These are phyloP conservation scores for Asparagopsis taxiformis DNA, from an alignment of 31 red algal genomes.

Conservation along the genomic window DNA sequence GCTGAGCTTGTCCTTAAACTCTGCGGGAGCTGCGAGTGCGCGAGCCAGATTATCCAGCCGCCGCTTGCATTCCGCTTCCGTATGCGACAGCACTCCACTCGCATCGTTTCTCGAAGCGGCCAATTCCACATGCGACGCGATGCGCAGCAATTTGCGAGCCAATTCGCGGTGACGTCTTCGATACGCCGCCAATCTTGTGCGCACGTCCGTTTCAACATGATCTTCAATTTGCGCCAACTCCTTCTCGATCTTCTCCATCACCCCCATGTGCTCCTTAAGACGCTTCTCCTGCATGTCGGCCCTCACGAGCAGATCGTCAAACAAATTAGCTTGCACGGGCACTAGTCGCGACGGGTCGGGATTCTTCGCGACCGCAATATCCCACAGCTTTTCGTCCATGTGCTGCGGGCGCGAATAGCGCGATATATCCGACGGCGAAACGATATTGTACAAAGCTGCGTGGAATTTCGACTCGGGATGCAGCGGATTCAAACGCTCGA, in stretches of 20 bases:
- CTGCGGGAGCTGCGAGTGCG: conserved; percentile 60
- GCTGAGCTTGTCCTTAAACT: conserved; percentile 61
- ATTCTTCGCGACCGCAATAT: conserved; percentile 51
- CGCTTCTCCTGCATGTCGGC: conserved; percentile 44
- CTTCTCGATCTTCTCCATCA: conserved; percentile 25
- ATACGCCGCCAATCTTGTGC: conserved; percentile 51
- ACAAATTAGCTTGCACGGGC: conserved; percentile 72
- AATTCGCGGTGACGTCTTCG: conserved; percentile 71
- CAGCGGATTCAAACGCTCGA: conserved; percentile 58
- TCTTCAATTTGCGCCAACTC: conserved; percentile 34
- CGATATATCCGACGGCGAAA: conserved; percentile 26
- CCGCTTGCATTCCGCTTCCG: conserved; percentile 43
- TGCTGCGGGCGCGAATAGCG: conserved; percentile 35
- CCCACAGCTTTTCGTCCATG: conserved; percentile 69
- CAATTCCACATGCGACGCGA: conserved; percentile 48
- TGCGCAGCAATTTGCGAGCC: conserved; percentile 39
- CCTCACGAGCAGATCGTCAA: conserved; percentile 67
- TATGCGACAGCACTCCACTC: conserved; percentile 11
- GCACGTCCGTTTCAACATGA: conserved; percentile 32
- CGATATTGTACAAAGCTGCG: conserved; percentile 73
- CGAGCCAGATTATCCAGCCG: conserved; percentile 36
- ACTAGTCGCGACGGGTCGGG: conserved; percentile 68
- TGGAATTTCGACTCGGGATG: conserved; percentile 44
- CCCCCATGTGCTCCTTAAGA: conserved; percentile 28
- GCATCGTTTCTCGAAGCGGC: conserved; percentile 20